Base-by-base conservation (phyloP, 164 flowering plant genomes). In the Piper longum region DNA sequence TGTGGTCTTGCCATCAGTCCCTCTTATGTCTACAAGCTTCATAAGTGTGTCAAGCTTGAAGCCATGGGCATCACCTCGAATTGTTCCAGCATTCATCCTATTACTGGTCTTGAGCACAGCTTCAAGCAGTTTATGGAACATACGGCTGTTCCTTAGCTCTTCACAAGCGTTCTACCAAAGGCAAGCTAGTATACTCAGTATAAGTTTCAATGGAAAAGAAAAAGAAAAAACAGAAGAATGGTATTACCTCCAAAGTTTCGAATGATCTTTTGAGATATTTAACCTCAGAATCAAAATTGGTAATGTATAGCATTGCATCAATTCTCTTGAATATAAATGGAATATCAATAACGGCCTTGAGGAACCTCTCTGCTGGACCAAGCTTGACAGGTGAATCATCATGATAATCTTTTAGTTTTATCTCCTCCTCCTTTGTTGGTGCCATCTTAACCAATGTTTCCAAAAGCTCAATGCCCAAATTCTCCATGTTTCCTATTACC, bases 21-120 rank as follows among this genome's bases (percentile, higher is more conserved):
- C 96, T 80, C 89, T 92, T 54, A 89, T 84, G 75, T 87, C 96
- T 4, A 76, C 93, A n/a, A 92, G 91, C 76, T 92, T 89, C 54
- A 92, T 91, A 48, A 92, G 95, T 1, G 95, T 86, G 71, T 91
- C 98, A 16, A 91, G 96, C 74, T 90, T 90, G 82, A 88, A 90
- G 63, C 93, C 95, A 16, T 77, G 93, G 39, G 95, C 97, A 77
- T 91, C 97, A 7, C 93, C 97, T 12, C 97, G 87, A 72, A 86
- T 88, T 51, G 96, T 91, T 42, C 97, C 97, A 64, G 83, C 93
- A 69, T 91, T 91, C 97, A 88, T 91, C 44, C 93, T 83, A 76
- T 88, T 90, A 16, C 96, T 93, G 16, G 96, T 87, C 77, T 88
- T 88, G 39, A 88, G 84, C n/a, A 91, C 96, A 41, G 97, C 96